Evolutionary conservation across 805 yeast species (phyloP).

Genomic region (Candida easanensis): DNA sequence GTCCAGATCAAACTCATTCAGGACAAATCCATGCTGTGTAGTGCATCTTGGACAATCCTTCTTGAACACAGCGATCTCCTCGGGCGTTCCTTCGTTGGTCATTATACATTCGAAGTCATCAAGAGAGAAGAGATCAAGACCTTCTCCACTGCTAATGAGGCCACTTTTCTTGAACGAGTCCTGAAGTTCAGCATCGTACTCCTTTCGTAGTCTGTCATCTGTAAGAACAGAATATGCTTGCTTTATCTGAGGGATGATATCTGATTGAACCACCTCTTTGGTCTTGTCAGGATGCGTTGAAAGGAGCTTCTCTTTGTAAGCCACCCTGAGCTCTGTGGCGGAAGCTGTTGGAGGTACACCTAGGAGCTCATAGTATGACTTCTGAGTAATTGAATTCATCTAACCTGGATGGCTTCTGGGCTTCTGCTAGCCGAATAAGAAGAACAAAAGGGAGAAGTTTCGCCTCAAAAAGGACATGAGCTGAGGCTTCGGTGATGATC

Average conservation of each 20-base stretch:
- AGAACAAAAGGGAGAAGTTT: no score
- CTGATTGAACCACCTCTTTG: slow-evolving; percentile 12
- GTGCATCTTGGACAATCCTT: slow-evolving; percentile 70
- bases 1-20: slow-evolving; percentile 62
- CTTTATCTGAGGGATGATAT: slow-evolving; percentile 46
- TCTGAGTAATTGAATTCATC: slow-evolving; percentile 14
- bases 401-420: no score
- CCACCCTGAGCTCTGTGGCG: slow-evolving; percentile 46
- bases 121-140: slow-evolving; percentile 63
- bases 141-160: slow-evolving; percentile 50
- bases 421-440: no score
- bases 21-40: slow-evolving; percentile 46
- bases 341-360: slow-evolving; percentile 42
- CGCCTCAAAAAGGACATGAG: no score
- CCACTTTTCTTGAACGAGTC: slow-evolving; percentile 33
- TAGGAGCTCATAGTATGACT: slow-evolving; percentile 56
- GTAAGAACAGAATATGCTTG: slow-evolving; percentile 61
- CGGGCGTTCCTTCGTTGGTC: slow-evolving; percentile 32
- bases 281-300: slow-evolving; percentile 78
- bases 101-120: slow-evolving; percentile 53
- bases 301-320: slow-evolving; percentile 62
- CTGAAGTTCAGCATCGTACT: slow-evolving; percentile 52
- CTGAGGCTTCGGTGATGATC: no score
- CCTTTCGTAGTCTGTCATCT: slow-evolving; percentile 35
- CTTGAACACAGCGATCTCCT: slow-evolving; percentile 37